A percentile compares a stretch with the other conserved stretches of the same genome.
These are phyloP conservation scores for Ceriops decandra DNA, from an alignment of 345 rosid genomes.

Conservation along the genomic window DNA sequence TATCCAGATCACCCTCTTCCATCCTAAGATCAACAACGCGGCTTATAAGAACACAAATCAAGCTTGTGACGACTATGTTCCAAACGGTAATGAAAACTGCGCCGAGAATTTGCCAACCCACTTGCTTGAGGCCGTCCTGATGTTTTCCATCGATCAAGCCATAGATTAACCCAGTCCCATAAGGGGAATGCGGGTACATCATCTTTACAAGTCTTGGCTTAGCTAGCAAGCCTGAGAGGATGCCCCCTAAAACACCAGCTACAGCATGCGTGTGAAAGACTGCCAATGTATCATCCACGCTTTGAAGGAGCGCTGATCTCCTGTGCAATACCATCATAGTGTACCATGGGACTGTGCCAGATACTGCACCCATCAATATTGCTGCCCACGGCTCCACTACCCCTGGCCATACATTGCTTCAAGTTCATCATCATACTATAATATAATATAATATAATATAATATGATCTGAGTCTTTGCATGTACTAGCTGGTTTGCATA, in stretches of 20 bases:
- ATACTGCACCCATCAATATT: conserved; percentile 41
- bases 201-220: conserved; percentile 35
- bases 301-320: conserved; percentile 49
- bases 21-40: conserved; percentile 46
- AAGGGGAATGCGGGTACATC: conserved; percentile 17
- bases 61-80: conserved; percentile 41
- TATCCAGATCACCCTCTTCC: conserved; percentile 53
- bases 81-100: conserved; percentile 41
- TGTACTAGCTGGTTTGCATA: no score
- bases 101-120: conserved; percentile 37
- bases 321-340: conserved; percentile 60
- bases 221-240: conserved; percentile 46
- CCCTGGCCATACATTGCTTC: conserved; percentile 27
- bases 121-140: conserved; percentile 30
- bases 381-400: conserved; percentile 65
- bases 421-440: no score
- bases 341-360: conserved; percentile 54
- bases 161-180: conserved; percentile 40
- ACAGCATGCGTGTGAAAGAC: conserved; percentile 67
- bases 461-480: no score
- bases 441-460: background rate
- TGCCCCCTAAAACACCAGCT: conserved; percentile 52
- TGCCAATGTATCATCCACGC: conserved; percentile 56
- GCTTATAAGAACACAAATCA: conserved; percentile 49
- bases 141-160: conserved; percentile 19